A percentile compares a stretch with the other conserved stretches of the same genome.
Evolutionary conservation across 371 early-diverging fungal genomes (phyloP).

Genomic region (Syncephalastrum contaminatum): DNA sequence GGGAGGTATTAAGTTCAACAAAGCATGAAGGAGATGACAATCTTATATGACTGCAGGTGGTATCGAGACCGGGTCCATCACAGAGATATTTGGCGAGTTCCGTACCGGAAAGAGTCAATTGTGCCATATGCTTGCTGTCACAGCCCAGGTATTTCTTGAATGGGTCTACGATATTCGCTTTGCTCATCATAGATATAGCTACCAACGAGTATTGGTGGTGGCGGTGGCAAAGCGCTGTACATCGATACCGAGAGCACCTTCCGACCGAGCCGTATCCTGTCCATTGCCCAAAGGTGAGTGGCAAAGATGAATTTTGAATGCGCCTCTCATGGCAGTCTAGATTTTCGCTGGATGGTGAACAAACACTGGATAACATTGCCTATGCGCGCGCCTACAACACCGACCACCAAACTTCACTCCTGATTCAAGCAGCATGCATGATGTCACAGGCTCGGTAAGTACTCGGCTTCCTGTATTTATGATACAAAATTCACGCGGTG

Average conservation of each 20-base stretch:
- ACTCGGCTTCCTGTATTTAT: background rate
- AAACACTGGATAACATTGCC: conserved; percentile 95
- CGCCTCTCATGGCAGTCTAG: conserved; percentile 7
- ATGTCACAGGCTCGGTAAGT: conserved; percentile 84
- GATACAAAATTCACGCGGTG: background rate
- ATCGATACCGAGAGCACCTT: conserved; percentile 99
- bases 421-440: conserved; percentile 95
- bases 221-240: conserved; percentile 96
- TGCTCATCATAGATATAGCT: conserved; percentile 54
- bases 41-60: conserved; percentile 66
- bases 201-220: conserved; percentile 86
- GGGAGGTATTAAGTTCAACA: conserved; percentile 61
- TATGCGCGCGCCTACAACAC: conserved; percentile 98
- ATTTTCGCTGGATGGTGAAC: conserved; percentile 84
- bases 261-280: conserved; percentile 89
- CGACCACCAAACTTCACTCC: conserved; percentile 94
- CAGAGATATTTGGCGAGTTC: conserved; percentile 99
- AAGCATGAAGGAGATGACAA: background rate
- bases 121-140: conserved; percentile 98
- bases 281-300: conserved; percentile 82
- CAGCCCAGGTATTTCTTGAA: conserved; percentile 78
- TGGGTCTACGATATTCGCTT: background rate
- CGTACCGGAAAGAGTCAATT: conserved; percentile 99
- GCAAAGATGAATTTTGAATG: background rate
- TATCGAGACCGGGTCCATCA: conserved; percentile 98